Evolutionary conservation across 176 grass and related monocot species (phyloP), one percentile per base, ranked within the genome.

Genomic region (Zoysia pacifica): DNA sequence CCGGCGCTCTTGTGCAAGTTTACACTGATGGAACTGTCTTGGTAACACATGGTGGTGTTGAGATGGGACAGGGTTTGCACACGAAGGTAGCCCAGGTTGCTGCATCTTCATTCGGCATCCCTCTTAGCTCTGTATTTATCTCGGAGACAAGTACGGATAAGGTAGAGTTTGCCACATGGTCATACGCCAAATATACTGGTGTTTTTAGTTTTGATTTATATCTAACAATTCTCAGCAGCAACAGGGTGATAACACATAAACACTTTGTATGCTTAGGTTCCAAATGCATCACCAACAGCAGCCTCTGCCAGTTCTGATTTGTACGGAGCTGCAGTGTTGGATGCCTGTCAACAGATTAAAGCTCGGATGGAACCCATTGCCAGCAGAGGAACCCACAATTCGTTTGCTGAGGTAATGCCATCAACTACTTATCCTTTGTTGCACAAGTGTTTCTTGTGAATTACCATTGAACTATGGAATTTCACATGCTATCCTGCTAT

Each of bases 61-160:
- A 98, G 68, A 98, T 98, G 95, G 95, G 95, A 67, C 95, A 98
- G 85, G 95, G 95, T 70, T 87, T 98, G 75, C 95, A 98, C 84
- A 98, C 95, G 66, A 98, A 98, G 93, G 46, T 98, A 68, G 92
- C 95, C 39, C 95, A 98, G 80, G 84, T 98, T 89, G 90, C 92
- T 43, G 95, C 95, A 46, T 91, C 95, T 5, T 89, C 83, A 16
- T 94, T 98, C 74, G 59, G 91, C 79, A 94, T 98, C 69, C 88
- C 95, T 82, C 78, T 98, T 72, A 93, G 62, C 79, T 94, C 78
- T 83, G 90, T 98, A 81, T 98, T 98, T 86, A 91, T 98, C 81
- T 98, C 95, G 56, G 95, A 98, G 75, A 98, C 95, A 48, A 94
- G 95, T 83, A 98, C 95, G 20, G 92, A 98, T 79, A 98, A 98